Evolutionary conservation across 495 filamentous ascomycete species (phyloP).

Genomic region (Cladorrhinum samala): DNA sequence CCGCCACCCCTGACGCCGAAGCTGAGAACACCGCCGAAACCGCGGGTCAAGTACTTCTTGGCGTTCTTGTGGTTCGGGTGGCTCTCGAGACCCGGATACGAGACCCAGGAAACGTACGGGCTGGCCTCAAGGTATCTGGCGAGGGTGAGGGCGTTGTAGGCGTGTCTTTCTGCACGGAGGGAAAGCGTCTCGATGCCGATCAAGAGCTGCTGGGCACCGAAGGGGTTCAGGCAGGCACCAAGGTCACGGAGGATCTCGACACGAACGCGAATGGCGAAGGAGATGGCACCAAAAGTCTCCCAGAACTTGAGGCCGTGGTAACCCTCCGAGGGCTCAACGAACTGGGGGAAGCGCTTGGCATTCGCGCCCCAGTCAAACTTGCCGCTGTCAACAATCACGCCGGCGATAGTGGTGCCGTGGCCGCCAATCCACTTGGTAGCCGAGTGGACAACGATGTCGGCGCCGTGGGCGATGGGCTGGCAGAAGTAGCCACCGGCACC

Average conservation of each 20-base stretch:
- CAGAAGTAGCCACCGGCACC: constrained; percentile 91
- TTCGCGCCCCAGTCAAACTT: constrained; percentile 97
- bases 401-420: constrained; percentile 92
- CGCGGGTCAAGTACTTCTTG: constrained; percentile 83
- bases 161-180: constrained; percentile 81
- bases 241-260: constrained; percentile 81
- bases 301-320: constrained; percentile 97
- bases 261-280: constrained; percentile 75
- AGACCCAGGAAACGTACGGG: constrained; percentile 85
- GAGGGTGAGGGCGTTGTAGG: constrained; percentile 72
- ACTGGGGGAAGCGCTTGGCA: constrained; percentile 83
- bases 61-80: constrained; percentile 75
- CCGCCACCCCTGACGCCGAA: constrained; percentile 91
- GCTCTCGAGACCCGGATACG: constrained; percentile 81
- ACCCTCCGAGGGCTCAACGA: constrained; percentile 84
- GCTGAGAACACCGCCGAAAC: constrained; percentile 86
- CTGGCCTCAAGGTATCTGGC: constrained; percentile 82
- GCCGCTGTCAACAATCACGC: constrained; percentile 83
- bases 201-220: constrained; percentile 90
- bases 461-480: constrained; percentile 86
- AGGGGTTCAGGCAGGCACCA: constrained; percentile 80
- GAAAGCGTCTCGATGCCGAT: constrained; percentile 87
- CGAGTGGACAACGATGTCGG: constrained; percentile 91
- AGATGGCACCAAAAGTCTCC: constrained; percentile 85
- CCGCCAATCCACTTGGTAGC: constrained; percentile 99